Conservation (phyloP, 73 alveolate species). For the Paramecium caudatum region DNA sequence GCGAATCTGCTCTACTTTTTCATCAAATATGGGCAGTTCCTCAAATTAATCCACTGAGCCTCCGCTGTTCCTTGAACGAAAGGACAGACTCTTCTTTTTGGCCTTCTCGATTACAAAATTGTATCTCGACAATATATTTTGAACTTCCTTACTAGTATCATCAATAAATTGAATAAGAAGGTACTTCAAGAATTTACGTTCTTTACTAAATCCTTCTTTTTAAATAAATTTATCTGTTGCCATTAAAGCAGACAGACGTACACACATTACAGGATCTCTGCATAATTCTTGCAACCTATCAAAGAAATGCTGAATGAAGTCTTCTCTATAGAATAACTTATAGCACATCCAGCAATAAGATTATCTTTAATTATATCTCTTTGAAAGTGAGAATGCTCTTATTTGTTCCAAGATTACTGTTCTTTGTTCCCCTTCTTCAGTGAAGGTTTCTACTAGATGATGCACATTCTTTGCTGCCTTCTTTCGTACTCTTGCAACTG, state of each 20-base stretch:
- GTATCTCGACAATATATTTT: constrained; percentile 16
- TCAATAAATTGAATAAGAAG: background rate
- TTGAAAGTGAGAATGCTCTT: constrained; percentile 70
- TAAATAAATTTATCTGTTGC: constrained; percentile 54
- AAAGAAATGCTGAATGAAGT: constrained; percentile 15
- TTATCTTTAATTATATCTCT: constrained; percentile 70
- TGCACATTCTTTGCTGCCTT: constrained; percentile 74
- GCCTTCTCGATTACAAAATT: constrained; percentile 35
- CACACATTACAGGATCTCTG: constrained; percentile 48
- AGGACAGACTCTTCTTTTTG: constrained; percentile 2
- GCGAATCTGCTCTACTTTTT: constrained; percentile 45
- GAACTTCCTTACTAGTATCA: constrained; percentile 22
- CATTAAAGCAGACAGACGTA: constrained; percentile 11
- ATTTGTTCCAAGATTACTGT: constrained; percentile 62
- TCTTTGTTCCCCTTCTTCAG: constrained; percentile 61
- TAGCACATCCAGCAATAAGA: constrained; percentile 74
- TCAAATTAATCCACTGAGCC: constrained; percentile 18
- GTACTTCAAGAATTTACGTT: constrained; percentile 37
- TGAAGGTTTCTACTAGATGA: constrained; percentile 35
- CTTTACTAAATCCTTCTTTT: constrained; percentile 32
- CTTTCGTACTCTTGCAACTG: constrained; percentile 71
- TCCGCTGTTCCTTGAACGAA: constrained; percentile 42
- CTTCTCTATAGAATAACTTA: constrained; percentile 9
- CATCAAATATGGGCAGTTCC: constrained; percentile 48
- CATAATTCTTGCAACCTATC: constrained; percentile 45